Conservation (phyloP, 2,329 filamentous ascomycete genomes). For the Ilyonectria mors-panacis region DNA sequence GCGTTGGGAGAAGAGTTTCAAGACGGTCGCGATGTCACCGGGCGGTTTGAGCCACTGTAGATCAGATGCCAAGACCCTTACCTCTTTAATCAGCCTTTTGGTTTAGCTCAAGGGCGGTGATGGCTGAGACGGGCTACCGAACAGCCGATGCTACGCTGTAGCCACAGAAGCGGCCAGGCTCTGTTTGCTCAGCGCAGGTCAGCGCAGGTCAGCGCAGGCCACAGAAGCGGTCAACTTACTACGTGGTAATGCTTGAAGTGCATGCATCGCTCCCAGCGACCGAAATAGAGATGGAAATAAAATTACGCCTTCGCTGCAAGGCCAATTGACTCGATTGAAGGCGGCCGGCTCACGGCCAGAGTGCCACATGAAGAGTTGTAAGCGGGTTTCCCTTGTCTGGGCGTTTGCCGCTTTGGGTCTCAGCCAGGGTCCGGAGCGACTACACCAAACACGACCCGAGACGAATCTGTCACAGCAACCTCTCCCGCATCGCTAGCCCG, state of each 20-base stretch:
- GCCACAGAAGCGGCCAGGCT: not conserved
- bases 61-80: slow-evolving; percentile 17
- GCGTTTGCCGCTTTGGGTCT: slow-evolving; percentile 16
- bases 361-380: not conserved
- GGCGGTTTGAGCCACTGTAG: slow-evolving; percentile 31
- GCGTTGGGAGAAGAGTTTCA: slow-evolving; percentile 23
- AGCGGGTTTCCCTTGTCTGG: slow-evolving; percentile 2
- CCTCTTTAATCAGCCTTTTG: slow-evolving; percentile 1
- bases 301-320: not conserved
- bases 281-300: not conserved
- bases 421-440: slow-evolving; percentile 33
- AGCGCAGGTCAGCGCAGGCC: not conserved
- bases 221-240: not conserved
- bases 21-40: slow-evolving; percentile 24
- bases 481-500: slow-evolving; percentile 37
- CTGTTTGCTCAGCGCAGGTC: slow-evolving; percentile 3
- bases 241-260: not conserved
- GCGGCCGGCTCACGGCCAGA: not conserved
- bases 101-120: slow-evolving; percentile 13
- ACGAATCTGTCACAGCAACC: slow-evolving; percentile 54
- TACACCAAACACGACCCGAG: slow-evolving; percentile 53
- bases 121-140: slow-evolving; percentile 21
- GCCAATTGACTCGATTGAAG: not conserved
- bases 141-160: slow-evolving; percentile 23
- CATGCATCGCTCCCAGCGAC: not conserved